These are phyloP conservation scores for Tricholoma saponaceum DNA, from an alignment of 768 basidiomycete species.

Conservation along the genomic window DNA sequence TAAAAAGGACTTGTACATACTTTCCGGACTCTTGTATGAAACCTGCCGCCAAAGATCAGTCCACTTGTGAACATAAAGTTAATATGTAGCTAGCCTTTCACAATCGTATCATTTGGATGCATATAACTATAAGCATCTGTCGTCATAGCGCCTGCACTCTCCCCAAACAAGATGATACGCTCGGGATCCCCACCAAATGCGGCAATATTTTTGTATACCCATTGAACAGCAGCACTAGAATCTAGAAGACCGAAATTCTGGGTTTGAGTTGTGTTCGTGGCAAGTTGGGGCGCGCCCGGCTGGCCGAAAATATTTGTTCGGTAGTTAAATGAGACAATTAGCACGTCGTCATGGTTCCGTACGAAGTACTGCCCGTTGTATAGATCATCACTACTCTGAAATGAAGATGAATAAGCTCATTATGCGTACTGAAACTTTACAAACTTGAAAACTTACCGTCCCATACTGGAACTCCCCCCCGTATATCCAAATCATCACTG, in stretches of 20 bases:
- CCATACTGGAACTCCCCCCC: slow-evolving; percentile 34
- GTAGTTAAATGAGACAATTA: slow-evolving; percentile 18
- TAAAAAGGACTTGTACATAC: slow-evolving; percentile 10
- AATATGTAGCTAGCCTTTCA: slow-evolving; percentile 7
- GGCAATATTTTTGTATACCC: slow-evolving; percentile 42
- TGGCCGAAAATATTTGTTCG: slow-evolving; percentile 33
- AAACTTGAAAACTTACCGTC: slow-evolving; percentile 24
- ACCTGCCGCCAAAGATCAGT: slow-evolving; percentile 11
- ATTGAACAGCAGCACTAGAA: slow-evolving; percentile 33
- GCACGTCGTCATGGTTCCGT: slow-evolving; percentile 28
- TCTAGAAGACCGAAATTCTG: slow-evolving; percentile 37
- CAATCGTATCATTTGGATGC: slow-evolving; percentile 26
- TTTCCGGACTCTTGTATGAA: slow-evolving; percentile 34
- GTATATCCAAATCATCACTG: slow-evolving; percentile 33
- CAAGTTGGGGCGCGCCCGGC: slow-evolving; percentile 32
- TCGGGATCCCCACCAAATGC: slow-evolving; percentile 37
- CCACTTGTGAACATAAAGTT: not conserved
- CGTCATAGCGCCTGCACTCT: slow-evolving; percentile 29
- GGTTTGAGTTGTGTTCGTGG: slow-evolving; percentile 9
- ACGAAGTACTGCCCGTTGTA: slow-evolving; percentile 30
- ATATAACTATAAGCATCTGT: slow-evolving; percentile 27
- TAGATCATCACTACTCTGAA: slow-evolving; percentile 22
- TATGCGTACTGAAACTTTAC: not conserved
- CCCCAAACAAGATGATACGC: slow-evolving; percentile 31
- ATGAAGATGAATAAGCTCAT: not conserved